Conservation (phyloP, 148 eudicot species). For the Agrostemma githago region DNA sequence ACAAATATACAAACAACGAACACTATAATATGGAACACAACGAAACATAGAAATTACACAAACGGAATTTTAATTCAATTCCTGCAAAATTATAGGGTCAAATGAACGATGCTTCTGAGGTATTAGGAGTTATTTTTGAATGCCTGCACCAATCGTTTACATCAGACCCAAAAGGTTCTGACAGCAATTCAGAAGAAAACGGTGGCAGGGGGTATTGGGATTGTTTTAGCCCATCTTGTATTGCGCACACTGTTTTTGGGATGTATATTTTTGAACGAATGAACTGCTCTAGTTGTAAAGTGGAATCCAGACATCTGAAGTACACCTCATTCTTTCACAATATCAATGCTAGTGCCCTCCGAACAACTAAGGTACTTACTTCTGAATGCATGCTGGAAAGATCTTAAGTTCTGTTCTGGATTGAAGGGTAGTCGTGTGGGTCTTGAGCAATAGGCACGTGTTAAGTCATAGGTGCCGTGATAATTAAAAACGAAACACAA, state of each 20-base stretch:
- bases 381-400: not conserved
- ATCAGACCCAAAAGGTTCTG: conserved; percentile 39
- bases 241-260: conserved; percentile 80
- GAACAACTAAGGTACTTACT: conserved; percentile 75
- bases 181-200: conserved; percentile 50
- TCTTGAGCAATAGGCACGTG: no score
- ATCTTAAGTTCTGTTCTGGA: conserved; percentile 1
- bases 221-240: conserved; percentile 65
- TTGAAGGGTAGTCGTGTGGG: no score
- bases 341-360: conserved; percentile 90
- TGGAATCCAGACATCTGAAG: conserved; percentile 85
- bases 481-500: no score
- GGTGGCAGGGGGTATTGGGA: conserved; percentile 65
- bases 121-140: conserved; percentile 69
- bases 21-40: no score
- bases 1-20: no score
- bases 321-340: conserved; percentile 89
- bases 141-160: conserved; percentile 81
- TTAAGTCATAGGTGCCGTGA: no score
- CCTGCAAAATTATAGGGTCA: conserved; percentile 51
- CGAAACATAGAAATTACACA: no score
- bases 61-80: conserved; percentile 17
- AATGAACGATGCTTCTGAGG: conserved; percentile 99
- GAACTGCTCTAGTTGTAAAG: conserved; percentile 69
- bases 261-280: conserved; percentile 81